These are phyloP conservation scores for Blastobotrys indianensis DNA, from an alignment of 1,139 yeast species.

Conservation along the genomic window DNA sequence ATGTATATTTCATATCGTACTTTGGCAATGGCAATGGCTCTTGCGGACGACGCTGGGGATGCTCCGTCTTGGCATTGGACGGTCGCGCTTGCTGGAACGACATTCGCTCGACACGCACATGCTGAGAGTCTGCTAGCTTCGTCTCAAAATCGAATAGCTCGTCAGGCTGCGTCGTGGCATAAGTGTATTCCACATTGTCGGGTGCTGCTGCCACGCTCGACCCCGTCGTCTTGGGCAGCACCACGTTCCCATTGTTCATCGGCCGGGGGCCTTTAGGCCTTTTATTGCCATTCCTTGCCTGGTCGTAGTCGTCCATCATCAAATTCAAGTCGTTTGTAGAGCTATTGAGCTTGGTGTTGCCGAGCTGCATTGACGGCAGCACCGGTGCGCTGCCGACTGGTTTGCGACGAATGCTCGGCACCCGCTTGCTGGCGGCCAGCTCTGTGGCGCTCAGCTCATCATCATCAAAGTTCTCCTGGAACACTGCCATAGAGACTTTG, in stretches of 20 bases:
- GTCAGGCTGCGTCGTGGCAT: too few relatives aligned
- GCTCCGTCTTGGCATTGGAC: too few relatives aligned
- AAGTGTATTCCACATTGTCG: too few relatives aligned
- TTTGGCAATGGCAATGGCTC: background rate
- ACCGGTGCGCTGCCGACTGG: slow-evolving; percentile 16
- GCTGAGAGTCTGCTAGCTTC: too few relatives aligned
- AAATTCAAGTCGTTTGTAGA: slow-evolving; percentile 2
- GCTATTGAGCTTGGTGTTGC: slow-evolving; percentile 7
- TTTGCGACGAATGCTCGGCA: slow-evolving; percentile 11
- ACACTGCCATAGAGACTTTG: slow-evolving; percentile 3
- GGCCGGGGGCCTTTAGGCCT: slow-evolving; percentile 10
- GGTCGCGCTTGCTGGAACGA: too few relatives aligned
- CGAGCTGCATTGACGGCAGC: slow-evolving; percentile 12
- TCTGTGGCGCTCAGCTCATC: background rate
- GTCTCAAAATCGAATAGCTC: too few relatives aligned
- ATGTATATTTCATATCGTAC: too few relatives aligned
- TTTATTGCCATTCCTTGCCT: background rate
- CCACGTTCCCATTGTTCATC: background rate
- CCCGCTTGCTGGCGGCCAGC: background rate
- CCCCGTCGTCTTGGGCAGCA: too few relatives aligned
- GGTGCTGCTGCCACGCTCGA: too few relatives aligned
- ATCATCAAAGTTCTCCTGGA: slow-evolving; percentile 12
- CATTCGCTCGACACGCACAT: too few relatives aligned
- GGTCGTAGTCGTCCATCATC: slow-evolving; percentile 2
- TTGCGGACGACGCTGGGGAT: background rate